Evolutionary conservation across 768 basidiomycete species (phyloP).

Genomic region (Pholiota conissans): DNA sequence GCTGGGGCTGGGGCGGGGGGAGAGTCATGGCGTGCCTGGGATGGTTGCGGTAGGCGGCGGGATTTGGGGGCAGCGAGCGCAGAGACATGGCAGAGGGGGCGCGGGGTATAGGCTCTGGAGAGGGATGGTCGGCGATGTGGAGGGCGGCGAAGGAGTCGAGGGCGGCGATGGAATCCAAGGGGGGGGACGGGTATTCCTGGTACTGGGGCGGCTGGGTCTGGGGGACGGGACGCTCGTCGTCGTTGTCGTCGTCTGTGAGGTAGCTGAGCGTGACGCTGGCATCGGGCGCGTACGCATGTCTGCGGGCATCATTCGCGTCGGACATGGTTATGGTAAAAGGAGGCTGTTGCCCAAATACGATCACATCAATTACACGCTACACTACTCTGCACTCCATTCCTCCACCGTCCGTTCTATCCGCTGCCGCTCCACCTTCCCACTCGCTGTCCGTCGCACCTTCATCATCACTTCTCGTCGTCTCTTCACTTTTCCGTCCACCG

Average conservation of each 20-base stretch:
- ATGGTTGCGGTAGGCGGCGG: slow-evolving; percentile 4
- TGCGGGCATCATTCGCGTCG: slow-evolving; percentile 7
- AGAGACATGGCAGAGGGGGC: slow-evolving; percentile 26
- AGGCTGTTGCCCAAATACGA: slow-evolving; percentile 1
- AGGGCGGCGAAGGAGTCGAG: slow-evolving; percentile 56
- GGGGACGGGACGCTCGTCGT: not conserved
- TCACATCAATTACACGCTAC: slow-evolving; percentile 14
- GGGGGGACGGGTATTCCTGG: slow-evolving; percentile 27
- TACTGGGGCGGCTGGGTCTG: slow-evolving; percentile 27
- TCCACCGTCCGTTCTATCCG: slow-evolving; percentile 68
- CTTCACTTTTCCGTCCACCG: slow-evolving; percentile 21
- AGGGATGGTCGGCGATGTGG: slow-evolving; percentile 40
- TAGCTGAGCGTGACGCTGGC: slow-evolving; percentile 5
- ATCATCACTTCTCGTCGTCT: slow-evolving; percentile 47
- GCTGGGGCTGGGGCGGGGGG: slow-evolving; percentile 6
- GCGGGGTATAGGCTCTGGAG: slow-evolving; percentile 22
- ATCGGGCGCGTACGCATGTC: slow-evolving; percentile 11
- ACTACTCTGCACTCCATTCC: slow-evolving; percentile 57
- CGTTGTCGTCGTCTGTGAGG: not conserved
- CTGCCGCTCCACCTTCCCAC: slow-evolving; percentile 63
- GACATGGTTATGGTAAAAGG: slow-evolving; percentile 26
- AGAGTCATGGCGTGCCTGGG: slow-evolving; percentile 21
- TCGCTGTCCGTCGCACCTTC: slow-evolving; percentile 55
- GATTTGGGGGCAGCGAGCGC: slow-evolving; percentile 7
- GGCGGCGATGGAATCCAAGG: slow-evolving; percentile 42